Base-by-base conservation (phyloP, 1,284 basidiomycete genomes). In the Meira miltonrushii region DNA sequence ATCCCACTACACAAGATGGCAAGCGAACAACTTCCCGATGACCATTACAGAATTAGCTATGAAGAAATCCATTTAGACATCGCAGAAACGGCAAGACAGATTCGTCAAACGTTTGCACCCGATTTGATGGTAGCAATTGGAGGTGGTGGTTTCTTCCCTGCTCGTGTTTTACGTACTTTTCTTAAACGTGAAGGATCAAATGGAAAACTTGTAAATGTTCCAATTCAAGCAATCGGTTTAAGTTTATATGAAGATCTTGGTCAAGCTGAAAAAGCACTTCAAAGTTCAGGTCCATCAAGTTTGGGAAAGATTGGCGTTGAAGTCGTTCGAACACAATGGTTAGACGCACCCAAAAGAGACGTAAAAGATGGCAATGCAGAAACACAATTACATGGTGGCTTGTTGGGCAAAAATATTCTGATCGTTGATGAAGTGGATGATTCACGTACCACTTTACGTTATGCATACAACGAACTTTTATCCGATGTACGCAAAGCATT, bases 401-500 rank as follows among this genome's bases (percentile, higher is more conserved):
- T 78, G 58, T 67, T 78, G 2, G 76, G 76, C n/a, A 78, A 77
- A 62, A 72, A 72, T 47, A 73, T 78, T 21, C 60, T 78, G 2
- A 77, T 78, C 21, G 76, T 78, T 13, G 76, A 78, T 52, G 76
- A 78, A 65, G 76, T 78, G 9, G 76, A 78, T 54, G 76, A 78
- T 59, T 71, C 69, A 51, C 59, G 76, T 17, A 78, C 75, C 21
- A 78, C 76, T 23, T 62, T 78, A 23, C 74, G 62, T 50, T 77
- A 77, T 55, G 75, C 75, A 11, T 78, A 75, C 67, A 65, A 70
- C 39, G 76, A 78, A 57, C 73, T 78, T 0, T 59, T 73, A 33
- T 75, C 74, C 55, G 76, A 78, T 47, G 76, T 78, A 43, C 65
- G 60, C 39, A 62, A 63, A 43, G 64, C 68, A 39, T 62, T 77